Percentiles rank a stretch among this genome's conserved stretches.
phyloP scores from a whole-genome alignment of 768 basidiomycete genomes.

The Lactarius hengduanensis region DNA sequence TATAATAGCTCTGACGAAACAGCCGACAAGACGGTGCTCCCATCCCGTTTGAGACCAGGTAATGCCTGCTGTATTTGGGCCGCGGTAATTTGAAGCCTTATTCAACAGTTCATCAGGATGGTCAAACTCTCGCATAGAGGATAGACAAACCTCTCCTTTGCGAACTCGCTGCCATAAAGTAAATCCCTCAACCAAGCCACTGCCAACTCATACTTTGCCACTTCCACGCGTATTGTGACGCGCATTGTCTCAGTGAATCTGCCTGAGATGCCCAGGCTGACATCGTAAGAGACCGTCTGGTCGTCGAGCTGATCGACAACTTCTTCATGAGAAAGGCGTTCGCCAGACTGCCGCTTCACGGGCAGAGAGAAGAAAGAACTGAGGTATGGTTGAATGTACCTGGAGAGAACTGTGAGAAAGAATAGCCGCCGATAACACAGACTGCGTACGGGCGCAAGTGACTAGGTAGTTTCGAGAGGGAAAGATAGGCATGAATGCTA shows the following conservation, averaged over 20 bases:
- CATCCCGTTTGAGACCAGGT: conserved; percentile 90
- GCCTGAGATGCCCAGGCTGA: conserved; percentile 56
- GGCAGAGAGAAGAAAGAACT: conserved; percentile 88
- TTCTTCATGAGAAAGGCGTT: conserved; percentile 76
- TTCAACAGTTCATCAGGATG: background rate
- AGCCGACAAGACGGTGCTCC: conserved; percentile 72
- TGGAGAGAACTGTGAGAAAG: conserved; percentile 34
- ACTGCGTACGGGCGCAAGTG: conserved; percentile 69
- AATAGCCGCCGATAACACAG: background rate
- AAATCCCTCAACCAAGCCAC: conserved; percentile 86
- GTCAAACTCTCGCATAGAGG: conserved; percentile 1
- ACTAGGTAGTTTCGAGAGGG: conserved; percentile 67
- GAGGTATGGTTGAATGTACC: conserved; percentile 76
- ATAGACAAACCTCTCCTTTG: conserved; percentile 64
- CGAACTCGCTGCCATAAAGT: conserved; percentile 71
- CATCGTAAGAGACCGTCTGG: conserved; percentile 86
- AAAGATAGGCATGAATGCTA: conserved; percentile 74
- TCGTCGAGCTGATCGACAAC: conserved; percentile 89
- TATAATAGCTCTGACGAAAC: conserved; percentile 66
- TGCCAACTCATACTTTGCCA: conserved; percentile 71
- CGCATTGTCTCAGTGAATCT: conserved; percentile 74
- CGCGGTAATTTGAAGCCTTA: conserved; percentile 75
- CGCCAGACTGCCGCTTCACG: conserved; percentile 66
- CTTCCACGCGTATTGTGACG: conserved; percentile 83
- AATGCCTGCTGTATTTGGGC: conserved; percentile 89